Evolutionary conservation across 177 flowering plant species (phyloP).

Genomic region (Vitis hybrid): DNA sequence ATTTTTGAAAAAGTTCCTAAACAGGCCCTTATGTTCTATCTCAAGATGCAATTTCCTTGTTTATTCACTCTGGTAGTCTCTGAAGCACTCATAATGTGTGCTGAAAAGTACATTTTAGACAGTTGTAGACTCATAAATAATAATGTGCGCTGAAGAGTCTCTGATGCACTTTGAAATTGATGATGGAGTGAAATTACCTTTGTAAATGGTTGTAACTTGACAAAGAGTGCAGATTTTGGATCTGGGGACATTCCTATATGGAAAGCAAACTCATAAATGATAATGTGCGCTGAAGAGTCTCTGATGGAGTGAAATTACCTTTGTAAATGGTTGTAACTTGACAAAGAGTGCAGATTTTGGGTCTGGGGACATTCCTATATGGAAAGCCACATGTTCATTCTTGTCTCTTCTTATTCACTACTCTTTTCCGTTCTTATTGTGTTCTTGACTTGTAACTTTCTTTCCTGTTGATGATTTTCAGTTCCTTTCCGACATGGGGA

Average conservation of each 20-base stretch:
- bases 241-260: background rate
- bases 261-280: background rate
- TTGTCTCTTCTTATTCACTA: background rate
- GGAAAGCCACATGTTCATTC: background rate
- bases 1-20: too few species aligned
- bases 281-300: background rate
- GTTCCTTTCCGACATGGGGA: conserved; percentile 96
- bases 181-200: too few species aligned
- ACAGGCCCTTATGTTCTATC: too few species aligned
- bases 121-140: too few species aligned
- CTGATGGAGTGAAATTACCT: background rate
- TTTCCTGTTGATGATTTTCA: conserved; percentile 24
- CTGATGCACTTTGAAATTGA: background rate
- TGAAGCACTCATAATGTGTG: background rate
- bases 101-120: too few species aligned
- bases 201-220: background rate
- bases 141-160: background rate
- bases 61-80: background rate
- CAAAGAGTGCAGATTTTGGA: background rate
- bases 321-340: background rate
- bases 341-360: background rate
- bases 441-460: background rate
- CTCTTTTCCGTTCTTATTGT: background rate
- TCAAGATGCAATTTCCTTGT: background rate
- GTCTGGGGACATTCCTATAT: background rate